A percentile compares a stretch with the other conserved stretches of the same genome.
Evolutionary conservation across 2,329 filamentous ascomycete genomes (phyloP).

Genomic region (Fonsecaea monophora): DNA sequence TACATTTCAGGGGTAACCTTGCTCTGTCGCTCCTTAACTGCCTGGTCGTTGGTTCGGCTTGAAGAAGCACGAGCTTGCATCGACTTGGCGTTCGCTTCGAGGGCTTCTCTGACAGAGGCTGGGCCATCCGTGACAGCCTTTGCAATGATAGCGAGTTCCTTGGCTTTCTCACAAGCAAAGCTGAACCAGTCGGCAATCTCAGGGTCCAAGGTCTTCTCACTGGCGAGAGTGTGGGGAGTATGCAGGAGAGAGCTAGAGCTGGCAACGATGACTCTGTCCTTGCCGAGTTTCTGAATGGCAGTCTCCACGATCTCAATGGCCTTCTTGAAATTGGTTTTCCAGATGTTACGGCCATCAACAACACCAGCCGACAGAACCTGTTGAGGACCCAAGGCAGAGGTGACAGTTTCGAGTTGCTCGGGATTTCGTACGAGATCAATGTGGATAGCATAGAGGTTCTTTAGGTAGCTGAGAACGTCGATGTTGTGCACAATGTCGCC

Average conservation of each 20-base stretch:
- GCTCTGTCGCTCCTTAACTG: constrained; percentile 95
- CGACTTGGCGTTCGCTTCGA: constrained; percentile 97
- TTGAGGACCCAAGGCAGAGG: constrained; percentile 81
- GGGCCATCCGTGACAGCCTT: constrained; percentile 96
- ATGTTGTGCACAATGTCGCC: constrained; percentile 99
- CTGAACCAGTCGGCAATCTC: constrained; percentile 99
- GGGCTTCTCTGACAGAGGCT: constrained; percentile 81
- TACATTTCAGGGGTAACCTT: constrained; percentile 84
- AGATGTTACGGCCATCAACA: constrained; percentile 99
- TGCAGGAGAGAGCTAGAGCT: constrained; percentile 98
- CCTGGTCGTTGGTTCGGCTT: constrained; percentile 92
- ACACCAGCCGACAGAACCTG: constrained; percentile 94
- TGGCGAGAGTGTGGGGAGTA: constrained; percentile 95
- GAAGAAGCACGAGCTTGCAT: constrained; percentile 89
- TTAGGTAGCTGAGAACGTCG: constrained; percentile 77
- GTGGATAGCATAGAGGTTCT: constrained; percentile 83
- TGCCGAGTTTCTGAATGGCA: constrained; percentile 93
- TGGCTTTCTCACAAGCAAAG: constrained; percentile 93
- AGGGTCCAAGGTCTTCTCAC: constrained; percentile 95
- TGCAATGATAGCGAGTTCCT: constrained; percentile 88
- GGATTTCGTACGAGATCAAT: constrained; percentile 97
- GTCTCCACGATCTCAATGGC: constrained; percentile 90
- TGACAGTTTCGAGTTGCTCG: constrained; percentile 89
- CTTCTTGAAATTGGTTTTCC: constrained; percentile 99
- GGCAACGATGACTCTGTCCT: constrained; percentile 95